Conservation (phyloP, 345 rosid genomes). For the Heritiera fomes region DNA sequence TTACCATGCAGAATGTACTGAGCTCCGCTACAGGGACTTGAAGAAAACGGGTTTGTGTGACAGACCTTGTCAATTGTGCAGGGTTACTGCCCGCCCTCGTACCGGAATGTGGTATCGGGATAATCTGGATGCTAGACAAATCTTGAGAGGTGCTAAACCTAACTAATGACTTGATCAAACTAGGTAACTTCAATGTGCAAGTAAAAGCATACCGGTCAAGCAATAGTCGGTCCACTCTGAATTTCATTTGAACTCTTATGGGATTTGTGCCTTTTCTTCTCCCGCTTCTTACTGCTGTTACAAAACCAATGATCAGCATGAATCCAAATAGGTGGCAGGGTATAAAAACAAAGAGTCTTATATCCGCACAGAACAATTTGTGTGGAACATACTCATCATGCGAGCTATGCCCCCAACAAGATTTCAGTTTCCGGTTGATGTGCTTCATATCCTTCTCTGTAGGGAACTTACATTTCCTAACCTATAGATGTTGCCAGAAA, state of each 20-base stretch:
- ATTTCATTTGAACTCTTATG: constrained; percentile 56
- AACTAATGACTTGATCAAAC: not conserved
- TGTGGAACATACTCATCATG: constrained; percentile 64
- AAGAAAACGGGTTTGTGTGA: not conserved
- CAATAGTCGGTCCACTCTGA: constrained; percentile 30
- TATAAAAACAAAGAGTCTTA: not conserved
- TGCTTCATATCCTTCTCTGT: constrained; percentile 96
- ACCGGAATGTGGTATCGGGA: not conserved
- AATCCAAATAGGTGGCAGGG: not conserved
- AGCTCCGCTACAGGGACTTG: not conserved
- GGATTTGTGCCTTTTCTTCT: constrained; percentile 87
- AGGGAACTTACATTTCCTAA: constrained; percentile 65
- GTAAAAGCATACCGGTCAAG: not conserved
- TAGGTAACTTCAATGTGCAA: not conserved
- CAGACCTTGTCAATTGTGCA: not conserved
- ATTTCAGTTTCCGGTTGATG: constrained; percentile 85
- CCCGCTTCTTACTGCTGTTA: constrained; percentile 72
- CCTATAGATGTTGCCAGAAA: constrained; percentile 40
- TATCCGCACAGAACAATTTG: constrained; percentile 8
- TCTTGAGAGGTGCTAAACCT: constrained; percentile 3
- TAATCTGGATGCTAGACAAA: not conserved
- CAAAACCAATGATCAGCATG: constrained; percentile 18
- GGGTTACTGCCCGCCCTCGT: not conserved
- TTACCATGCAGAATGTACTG: not conserved
- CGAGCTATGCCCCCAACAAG: constrained; percentile 85